Base-by-base conservation (phyloP, 164 flowering plant species). In the Kingdonia uniflora region DNA sequence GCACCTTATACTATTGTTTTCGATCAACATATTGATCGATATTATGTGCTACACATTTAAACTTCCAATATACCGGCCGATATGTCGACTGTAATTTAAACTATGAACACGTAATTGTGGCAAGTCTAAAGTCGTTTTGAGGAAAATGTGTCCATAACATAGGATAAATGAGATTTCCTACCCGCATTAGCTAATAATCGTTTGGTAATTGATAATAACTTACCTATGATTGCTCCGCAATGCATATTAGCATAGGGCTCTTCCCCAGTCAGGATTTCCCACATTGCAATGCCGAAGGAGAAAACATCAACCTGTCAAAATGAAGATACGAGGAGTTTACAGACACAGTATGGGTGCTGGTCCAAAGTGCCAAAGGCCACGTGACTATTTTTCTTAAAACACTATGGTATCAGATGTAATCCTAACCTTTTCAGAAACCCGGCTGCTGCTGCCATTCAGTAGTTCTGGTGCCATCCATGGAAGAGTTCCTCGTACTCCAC, bases 391-490 rank as follows among this genome's bases (percentile, higher is more conserved):
- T 29, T 29, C 8, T 3, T 3, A 29, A 29, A 29, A 29, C 8
- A 8, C 8, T 8, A 29, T 29, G 35, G n/a, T n/a, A 29, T 3
- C 14, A 19, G 26, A 19, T 20, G 13, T 6, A 7, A 8, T 20
- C 13, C 63, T 49, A 55, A 84, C 96, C 82, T 85, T 87, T 56
- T 88, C 96, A 57, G 95, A 84, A 50, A 88, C 96, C 39, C 77
- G 65, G 60, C 58, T 78, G 56, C 83, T 85, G 74, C 82, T 85
- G 19, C 96, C 91, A 68, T 76, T 81, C 57, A 87, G 55, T 39
- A 87, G 65, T 61, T 87, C 94, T 51, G 96, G 96, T 38, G 97
- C 97, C 95, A 85, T 88, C 97, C 95, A 83, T 21, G 95, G 97
- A 61, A 88, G 88, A 42, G 97, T 88, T 74, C 97, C 95, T 64